Evolutionary conservation across 148 eudicot species (phyloP), one percentile per base, ranked within the genome.

Genomic region (Persicaria maculosa): DNA sequence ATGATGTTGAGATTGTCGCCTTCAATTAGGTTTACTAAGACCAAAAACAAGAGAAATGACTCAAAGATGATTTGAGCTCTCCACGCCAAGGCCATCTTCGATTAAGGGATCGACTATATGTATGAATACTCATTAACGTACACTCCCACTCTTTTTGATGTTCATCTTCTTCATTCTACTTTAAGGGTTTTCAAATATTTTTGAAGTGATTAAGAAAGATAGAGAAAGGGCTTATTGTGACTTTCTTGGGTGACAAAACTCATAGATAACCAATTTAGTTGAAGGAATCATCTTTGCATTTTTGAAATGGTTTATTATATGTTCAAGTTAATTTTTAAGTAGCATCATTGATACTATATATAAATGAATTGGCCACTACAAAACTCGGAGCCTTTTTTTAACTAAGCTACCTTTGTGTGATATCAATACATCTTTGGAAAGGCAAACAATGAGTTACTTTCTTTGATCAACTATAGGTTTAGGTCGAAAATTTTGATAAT

Each of bases 1-100:
- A 77, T 9, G 5, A 47, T n/a, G 43, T 72, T 47, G 10, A 81
- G 78, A 50, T 78, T 80, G 77, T 78, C 77, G 14, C 86, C 86
- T 14, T 78, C 86, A 15, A 15, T 50, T 17, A 58, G 69, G 17
- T 79, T 75, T 7, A 47, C 40, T 16, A 50, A 25, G 11, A 46
- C 74, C 47, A 43, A 47, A 43, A 52, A 64, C 40, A 81, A 25
- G 11, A 83, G n/a, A 73, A 80, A 22, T 52, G 50, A 6, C 36
- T 47, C 45, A 3, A 50, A 45, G 45, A n/a, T 12, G 43, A 62
- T 10, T 4, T 9, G 44, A 31, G 68, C 44, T 43, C 8, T 14
- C 55, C 55, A 12, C 4, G 14, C 16, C 5, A 3, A 5, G 44
- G 69, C 17, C 46, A 65, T 65, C 70, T 14, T 6, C 17, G 46